Evolutionary conservation across 495 filamentous ascomycete species (phyloP), one percentile per base, ranked within the genome.

Genomic region (Aspergillus sclerotioniger): DNA sequence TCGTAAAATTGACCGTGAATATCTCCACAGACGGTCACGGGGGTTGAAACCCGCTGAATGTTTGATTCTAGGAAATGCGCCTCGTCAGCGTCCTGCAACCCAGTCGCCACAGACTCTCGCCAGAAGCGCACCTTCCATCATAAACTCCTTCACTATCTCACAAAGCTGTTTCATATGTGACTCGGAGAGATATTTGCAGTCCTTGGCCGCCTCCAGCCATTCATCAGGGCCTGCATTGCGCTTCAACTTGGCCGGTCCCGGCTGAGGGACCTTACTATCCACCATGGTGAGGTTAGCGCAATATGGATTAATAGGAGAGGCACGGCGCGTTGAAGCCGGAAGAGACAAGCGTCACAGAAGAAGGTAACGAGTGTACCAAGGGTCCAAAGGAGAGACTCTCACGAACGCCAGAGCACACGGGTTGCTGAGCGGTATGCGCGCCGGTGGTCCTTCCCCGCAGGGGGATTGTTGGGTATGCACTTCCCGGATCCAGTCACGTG

Each of bases 1-100:
- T 98, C 94, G 80, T 98, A 98, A 75, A 97, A 98, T 76, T 98
- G 94, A 66, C 94, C 94, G 74, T 98, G 94, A 64, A 98, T 96
- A 70, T 98, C 94, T 66, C 94, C 94, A 67, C 94, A 98, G 62
- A 98, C 87, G 29, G 94, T 98, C 53, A 98, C 94, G n/a, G 94
- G 94, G 0, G 95, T 96, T 15, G 85, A 83, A 29, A 98, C 94
- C 19, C 95, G 94, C 68, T 96, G 92, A 32, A 98, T 96, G 71
- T 98, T 98, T 51, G 91, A 96, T 80, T 98, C 94, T 96, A 51
- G 13, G 16, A 61, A 13, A 52, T 45, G 50, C 41, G 48, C 12
- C 44, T 31, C 9, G 32, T 61, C 47, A 62, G 55, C 37, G 25
- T 37, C 53, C 49, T 53, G 48, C 41, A 52, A 0, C 0, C 8